Percentiles rank a stretch among this genome's conserved stretches.
Evolutionary conservation across 495 filamentous ascomycete genomes (phyloP).

Genomic region (Penicillium chermesinum): DNA sequence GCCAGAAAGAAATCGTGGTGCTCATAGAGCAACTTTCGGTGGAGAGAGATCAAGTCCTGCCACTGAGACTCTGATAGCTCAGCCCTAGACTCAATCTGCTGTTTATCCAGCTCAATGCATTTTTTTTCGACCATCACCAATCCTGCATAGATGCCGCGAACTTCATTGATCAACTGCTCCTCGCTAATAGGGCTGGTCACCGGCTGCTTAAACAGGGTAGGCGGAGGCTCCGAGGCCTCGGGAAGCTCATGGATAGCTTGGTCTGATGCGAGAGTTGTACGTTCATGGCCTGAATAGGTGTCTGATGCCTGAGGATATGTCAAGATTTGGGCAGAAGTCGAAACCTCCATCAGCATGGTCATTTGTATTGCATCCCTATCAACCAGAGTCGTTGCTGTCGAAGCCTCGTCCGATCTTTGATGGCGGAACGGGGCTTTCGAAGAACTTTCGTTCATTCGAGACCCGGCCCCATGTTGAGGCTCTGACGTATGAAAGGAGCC

Average conservation of each 20-base stretch:
- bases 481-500: neutral
- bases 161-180: constrained; percentile 62
- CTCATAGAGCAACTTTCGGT: constrained; percentile 68
- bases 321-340: neutral
- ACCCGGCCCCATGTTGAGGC: neutral
- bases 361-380: neutral
- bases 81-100: constrained; percentile 42
- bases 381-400: neutral
- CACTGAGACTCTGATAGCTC: constrained; percentile 58
- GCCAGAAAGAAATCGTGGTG: constrained; percentile 81
- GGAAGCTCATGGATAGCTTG: neutral
- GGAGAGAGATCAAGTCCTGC: constrained; percentile 67
- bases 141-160: constrained; percentile 71
- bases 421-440: too few species aligned
- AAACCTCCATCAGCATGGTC: neutral
- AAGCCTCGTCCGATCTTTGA: neutral
- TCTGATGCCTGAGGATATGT: neutral
- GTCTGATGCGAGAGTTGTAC: neutral
- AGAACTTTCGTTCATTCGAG: neutral
- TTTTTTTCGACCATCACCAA: constrained; percentile 76
- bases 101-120: constrained; percentile 67
- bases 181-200: constrained; percentile 67
- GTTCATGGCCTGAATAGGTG: neutral
- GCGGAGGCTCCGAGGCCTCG: neutral
- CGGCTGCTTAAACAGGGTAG: constrained; percentile 46